phyloP scores from a whole-genome alignment of 1,284 basidiomycete genomes.

The Sporisorium scitamineum region DNA sequence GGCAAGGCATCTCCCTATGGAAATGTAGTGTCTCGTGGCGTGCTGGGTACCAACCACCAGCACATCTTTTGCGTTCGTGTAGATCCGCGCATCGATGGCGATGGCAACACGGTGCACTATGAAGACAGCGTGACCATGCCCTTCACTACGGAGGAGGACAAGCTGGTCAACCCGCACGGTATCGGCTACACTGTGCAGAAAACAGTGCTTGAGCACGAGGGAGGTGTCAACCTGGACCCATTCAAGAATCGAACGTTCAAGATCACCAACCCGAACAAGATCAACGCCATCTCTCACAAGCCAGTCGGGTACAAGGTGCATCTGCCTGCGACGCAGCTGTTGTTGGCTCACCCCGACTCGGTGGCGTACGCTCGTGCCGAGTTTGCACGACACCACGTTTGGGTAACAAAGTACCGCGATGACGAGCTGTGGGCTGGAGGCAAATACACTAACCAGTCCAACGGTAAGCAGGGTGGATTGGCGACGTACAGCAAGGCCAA shows the following conservation, averaged over 20 bases:
- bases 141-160: constrained; percentile 69
- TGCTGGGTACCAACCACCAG: constrained; percentile 91
- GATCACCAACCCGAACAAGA: constrained; percentile 69
- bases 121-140: constrained; percentile 69
- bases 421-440: constrained; percentile 86
- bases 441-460: constrained; percentile 84
- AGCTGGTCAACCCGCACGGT: constrained; percentile 67
- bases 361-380: constrained; percentile 81
- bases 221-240: constrained; percentile 22
- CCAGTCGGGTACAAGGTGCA: constrained; percentile 78
- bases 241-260: constrained; percentile 63
- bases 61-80: constrained; percentile 83
- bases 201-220: constrained; percentile 66
- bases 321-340: constrained; percentile 76
- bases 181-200: constrained; percentile 68
- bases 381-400: constrained; percentile 82
- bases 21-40: constrained; percentile 82
- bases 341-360: constrained; percentile 80
- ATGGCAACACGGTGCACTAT: constrained; percentile 78
- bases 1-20: constrained; percentile 75
- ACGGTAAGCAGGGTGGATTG: constrained; percentile 74
- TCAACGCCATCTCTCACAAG: constrained; percentile 72
- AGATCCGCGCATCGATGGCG: constrained; percentile 92
- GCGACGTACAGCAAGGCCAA: constrained; percentile 78
- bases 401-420: constrained; percentile 76